Base-by-base conservation (phyloP, 441 rosid species). In the Gossypium davidsonii region DNA sequence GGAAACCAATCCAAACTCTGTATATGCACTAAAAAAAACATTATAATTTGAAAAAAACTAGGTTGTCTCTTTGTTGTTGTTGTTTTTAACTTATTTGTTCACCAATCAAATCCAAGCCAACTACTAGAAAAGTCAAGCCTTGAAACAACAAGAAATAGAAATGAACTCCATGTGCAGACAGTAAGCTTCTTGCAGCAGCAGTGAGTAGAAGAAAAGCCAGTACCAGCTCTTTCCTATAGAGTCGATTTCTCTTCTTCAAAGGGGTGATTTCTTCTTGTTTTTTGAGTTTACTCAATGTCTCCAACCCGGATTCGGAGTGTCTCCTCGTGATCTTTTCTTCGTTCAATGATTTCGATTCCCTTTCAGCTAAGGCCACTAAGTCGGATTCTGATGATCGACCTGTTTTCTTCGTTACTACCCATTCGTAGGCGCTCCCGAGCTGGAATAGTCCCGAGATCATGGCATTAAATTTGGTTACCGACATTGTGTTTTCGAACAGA, bases 401-500 rank as follows among this genome's bases (percentile, higher is more conserved):
- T 1, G 96, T 88, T 72, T 93, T 93, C 82, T 93, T 91, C 8
- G 98, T 93, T 52, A 93, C 98, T 2, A 90, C 90, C 98, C 97
- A 93, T 64, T 93, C 98, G 3, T 93, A 93, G 10, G 98, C 94
- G 39, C 94, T 91, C 65, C 98, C 98, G 0, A 93, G 93, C 85
- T 91, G 97, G 64, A 93, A 93, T n/a, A 93, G 71, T 42, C 98
- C 98, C 1, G 98, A 93, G 15, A 93, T 76, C 98, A 90, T 93
- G 78, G 98, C 98, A 3, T 91, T 93, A 91, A 93, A 93, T 76
- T 93, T 93, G 58, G 98, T 93, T 42, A 93, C 96, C 0, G 98
- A 93, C 98, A 93, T 93, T 23, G 97, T 93, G 91, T 91, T 91
- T 78, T 93, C 98, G 4, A 93, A 93, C 53, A 93, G 95, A 3